phyloP scores from a whole-genome alignment of 2,329 filamentous ascomycete genomes.

The Pezicula carpinea region DNA sequence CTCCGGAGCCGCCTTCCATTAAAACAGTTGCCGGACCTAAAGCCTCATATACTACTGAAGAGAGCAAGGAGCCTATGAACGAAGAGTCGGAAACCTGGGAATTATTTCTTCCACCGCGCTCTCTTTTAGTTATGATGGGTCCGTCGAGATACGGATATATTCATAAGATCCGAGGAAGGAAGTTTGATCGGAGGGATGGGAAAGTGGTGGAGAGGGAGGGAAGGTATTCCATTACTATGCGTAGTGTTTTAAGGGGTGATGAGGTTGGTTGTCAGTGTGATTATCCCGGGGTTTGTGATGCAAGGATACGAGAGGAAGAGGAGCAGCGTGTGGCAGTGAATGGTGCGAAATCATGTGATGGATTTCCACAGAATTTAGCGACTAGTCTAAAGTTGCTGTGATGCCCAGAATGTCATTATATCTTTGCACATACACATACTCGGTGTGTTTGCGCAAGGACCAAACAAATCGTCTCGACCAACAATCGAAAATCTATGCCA shows the following conservation, averaged over 20 bases:
- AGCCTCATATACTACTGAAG: too few relatives aligned
- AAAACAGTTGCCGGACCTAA: too few relatives aligned
- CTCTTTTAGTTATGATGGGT: slow-evolving; percentile 6
- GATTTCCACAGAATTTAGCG: too few relatives aligned
- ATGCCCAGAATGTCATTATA: too few relatives aligned
- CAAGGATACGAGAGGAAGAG: slow-evolving; percentile 8
- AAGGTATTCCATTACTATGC: slow-evolving; percentile 11
- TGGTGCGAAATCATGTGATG: too few relatives aligned
- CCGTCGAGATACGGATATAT: slow-evolving; percentile 7
- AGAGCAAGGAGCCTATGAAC: not conserved
- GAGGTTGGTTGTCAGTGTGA: slow-evolving; percentile 4
- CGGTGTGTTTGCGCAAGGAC: too few relatives aligned
- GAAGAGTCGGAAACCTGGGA: slow-evolving; percentile 4
- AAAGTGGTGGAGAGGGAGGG: slow-evolving; percentile 2
- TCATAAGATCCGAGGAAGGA: slow-evolving; percentile 8
- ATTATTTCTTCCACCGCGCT: slow-evolving; percentile 3
- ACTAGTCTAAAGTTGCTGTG: too few relatives aligned
- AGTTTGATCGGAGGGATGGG: slow-evolving; percentile 6
- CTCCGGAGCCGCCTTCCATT: not conserved
- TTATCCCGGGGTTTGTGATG: slow-evolving; percentile 10
- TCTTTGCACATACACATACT: too few relatives aligned
- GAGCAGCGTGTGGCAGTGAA: too few relatives aligned
- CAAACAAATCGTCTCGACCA: too few relatives aligned
- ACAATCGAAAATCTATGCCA: too few relatives aligned
- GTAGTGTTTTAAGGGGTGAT: slow-evolving; percentile 2